Base-by-base conservation (phyloP, 495 filamentous ascomycete genomes). In the Chaetomium fimeti region DNA sequence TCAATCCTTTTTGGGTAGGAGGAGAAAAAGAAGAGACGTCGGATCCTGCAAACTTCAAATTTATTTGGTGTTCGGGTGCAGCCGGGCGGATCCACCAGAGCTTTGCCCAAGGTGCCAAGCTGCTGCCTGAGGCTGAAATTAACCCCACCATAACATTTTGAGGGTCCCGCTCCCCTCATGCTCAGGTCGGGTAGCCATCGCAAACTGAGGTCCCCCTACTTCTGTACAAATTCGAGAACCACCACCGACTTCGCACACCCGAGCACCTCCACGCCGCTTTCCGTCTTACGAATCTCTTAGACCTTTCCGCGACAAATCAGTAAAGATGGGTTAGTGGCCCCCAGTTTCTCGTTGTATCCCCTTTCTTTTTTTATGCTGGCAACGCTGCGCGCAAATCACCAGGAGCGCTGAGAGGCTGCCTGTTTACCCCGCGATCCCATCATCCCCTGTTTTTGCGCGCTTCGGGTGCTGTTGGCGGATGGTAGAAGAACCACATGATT, bases 381-480 rank as follows among this genome's bases (percentile, higher is more conserved):
- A 52, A 22, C 45, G 32, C 28, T 1, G 24, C 45, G 38, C 40
- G 22, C 38, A 24, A 45, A 43, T 36, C 32, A 36, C 32, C 29
- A 32, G 32, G 32, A 11, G 32, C 3, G 32, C 32, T n/a, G 52
- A 63, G 53, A 53, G 61, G 61, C 38, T 52, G 62, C 55, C 43
- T 59, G 45, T 64, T 56, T 66, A 66, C 64, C 58, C 58, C 64
- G 59, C 64, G 40, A 62, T 66, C 42, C 56, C 43, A 16, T 24
- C 57, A 38, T 49, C 27, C 42, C 1, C 24, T 8, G 22, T 47
- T 45, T 52, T 29, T 25, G 8, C 24, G 47, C 49, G 40, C 29
- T 20, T 18, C 32, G 59, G n/a, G 9, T 6, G 12, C 16, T 36
- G 32, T 29, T 3, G 15, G 48, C 7, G 24, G 12, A 7, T 29